Conservation (phyloP, 371 early-diverging fungal species). For the Furculomyces boomerangus region DNA sequence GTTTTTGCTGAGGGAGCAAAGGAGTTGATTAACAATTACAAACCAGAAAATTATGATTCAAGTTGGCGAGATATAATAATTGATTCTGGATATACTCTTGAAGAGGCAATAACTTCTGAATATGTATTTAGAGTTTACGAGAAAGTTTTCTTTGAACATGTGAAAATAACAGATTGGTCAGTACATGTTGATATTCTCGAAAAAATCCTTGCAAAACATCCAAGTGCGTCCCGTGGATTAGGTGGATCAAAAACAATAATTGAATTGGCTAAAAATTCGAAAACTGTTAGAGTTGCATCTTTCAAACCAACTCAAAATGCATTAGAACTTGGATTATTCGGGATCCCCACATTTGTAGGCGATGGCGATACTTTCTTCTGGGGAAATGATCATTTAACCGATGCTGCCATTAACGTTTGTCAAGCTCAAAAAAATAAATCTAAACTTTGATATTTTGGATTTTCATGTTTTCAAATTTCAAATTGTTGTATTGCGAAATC, state of each 20-base stretch:
- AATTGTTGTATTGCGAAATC: no score
- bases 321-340: slow-evolving; percentile 11
- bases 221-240: slow-evolving; percentile 2
- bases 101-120: slow-evolving; percentile 9
- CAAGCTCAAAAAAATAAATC: no score
- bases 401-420: slow-evolving; percentile 12
- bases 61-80: neutral
- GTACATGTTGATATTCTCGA: slow-evolving; percentile 14
- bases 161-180: slow-evolving; percentile 10
- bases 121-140: slow-evolving; percentile 17
- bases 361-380: slow-evolving; percentile 18
- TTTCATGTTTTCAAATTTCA: no score
- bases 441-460: no score
- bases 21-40: slow-evolving; percentile 1
- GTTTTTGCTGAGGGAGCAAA: no score
- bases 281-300: slow-evolving; percentile 7
- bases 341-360: slow-evolving; percentile 19
- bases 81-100: neutral
- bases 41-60: no score
- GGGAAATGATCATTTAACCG: slow-evolving; percentile 23
- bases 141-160: slow-evolving; percentile 10
- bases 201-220: slow-evolving; percentile 1
- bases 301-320: slow-evolving; percentile 9
- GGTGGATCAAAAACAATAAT: slow-evolving; percentile 7
- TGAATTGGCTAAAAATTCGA: slow-evolving; percentile 1